phyloP scores from a whole-genome alignment of 2,329 filamentous ascomycete genomes.

The Hypocrella siamensis region DNA sequence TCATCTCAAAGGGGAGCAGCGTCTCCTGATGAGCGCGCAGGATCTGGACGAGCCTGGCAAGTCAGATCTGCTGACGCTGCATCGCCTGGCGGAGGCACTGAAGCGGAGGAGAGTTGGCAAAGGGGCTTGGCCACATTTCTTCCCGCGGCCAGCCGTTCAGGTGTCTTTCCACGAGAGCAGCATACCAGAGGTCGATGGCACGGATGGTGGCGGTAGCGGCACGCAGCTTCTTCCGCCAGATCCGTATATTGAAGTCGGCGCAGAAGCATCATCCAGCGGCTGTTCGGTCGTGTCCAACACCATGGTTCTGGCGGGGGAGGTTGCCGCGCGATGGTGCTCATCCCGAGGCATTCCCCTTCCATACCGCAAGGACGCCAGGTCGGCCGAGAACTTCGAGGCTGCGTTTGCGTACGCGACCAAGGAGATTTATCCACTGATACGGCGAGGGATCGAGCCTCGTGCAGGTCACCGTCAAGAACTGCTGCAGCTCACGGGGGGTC shows the following conservation, averaged over 20 bases:
- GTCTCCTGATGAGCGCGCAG: constrained; percentile 25
- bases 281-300: constrained; percentile 20
- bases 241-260: constrained; percentile 29
- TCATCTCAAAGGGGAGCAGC: constrained; percentile 11
- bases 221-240: constrained; percentile 23
- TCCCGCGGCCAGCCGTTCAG: constrained; percentile 23
- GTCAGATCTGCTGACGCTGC: constrained; percentile 30
- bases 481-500: constrained; percentile 24
- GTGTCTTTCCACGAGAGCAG: constrained; percentile 26
- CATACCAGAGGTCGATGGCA: no score
- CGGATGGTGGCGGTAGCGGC: constrained; percentile 4
- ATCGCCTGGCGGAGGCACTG: constrained; percentile 30
- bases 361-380: constrained; percentile 35
- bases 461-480: constrained; percentile 14
- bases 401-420: constrained; percentile 20
- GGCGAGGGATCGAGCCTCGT: constrained; percentile 16
- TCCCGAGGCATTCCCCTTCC: constrained; percentile 42
- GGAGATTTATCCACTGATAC: constrained; percentile 18
- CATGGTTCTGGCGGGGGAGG: constrained; percentile 48
- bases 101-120: constrained; percentile 24
- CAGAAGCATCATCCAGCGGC: constrained; percentile 14
- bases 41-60: constrained; percentile 26
- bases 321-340: constrained; percentile 45
- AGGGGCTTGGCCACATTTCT: constrained; percentile 34
- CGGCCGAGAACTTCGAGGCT: constrained; percentile 16